Evolutionary conservation across 495 filamentous ascomycete species (phyloP).

Genomic region (Tuber microsphaerosporum): DNA sequence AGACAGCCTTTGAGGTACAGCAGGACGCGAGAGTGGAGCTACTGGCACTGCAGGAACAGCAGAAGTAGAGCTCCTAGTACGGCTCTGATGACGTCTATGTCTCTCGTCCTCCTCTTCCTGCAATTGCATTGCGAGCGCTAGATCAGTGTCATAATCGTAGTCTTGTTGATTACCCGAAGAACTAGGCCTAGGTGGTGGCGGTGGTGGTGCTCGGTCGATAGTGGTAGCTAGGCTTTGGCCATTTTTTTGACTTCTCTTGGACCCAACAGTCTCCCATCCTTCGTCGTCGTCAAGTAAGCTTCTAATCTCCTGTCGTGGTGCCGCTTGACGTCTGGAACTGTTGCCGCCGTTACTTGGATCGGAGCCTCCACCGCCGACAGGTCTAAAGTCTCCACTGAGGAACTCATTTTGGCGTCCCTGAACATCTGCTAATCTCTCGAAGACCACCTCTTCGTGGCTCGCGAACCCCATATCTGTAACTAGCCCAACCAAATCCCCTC

Average conservation of each 20-base stretch:
- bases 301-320: conserved; percentile 17
- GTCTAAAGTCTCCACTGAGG: conserved; percentile 81
- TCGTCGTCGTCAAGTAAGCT: conserved; percentile 30
- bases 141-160: conserved; percentile 70
- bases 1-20: not conserved
- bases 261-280: conserved; percentile 25
- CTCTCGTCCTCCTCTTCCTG: conserved; percentile 77
- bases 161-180: conserved; percentile 17
- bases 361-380: conserved; percentile 55
- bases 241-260: not conserved
- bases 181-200: conserved; percentile 27
- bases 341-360: conserved; percentile 10
- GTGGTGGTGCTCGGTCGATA: conserved; percentile 35
- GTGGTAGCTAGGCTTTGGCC: conserved; percentile 8
- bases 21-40: conserved; percentile 33
- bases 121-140: conserved; percentile 70
- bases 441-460: conserved; percentile 83
- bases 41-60: not conserved
- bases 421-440: conserved; percentile 86
- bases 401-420: conserved; percentile 77
- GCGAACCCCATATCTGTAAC: conserved; percentile 91
- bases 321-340: conserved; percentile 26
- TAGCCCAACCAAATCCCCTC: conserved; percentile 64
- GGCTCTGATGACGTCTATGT: conserved; percentile 46
- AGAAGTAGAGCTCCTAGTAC: not conserved